Evolutionary conservation across 352 stramenopile species (phyloP).

Genomic region (Saprolegnia parasitica): DNA sequence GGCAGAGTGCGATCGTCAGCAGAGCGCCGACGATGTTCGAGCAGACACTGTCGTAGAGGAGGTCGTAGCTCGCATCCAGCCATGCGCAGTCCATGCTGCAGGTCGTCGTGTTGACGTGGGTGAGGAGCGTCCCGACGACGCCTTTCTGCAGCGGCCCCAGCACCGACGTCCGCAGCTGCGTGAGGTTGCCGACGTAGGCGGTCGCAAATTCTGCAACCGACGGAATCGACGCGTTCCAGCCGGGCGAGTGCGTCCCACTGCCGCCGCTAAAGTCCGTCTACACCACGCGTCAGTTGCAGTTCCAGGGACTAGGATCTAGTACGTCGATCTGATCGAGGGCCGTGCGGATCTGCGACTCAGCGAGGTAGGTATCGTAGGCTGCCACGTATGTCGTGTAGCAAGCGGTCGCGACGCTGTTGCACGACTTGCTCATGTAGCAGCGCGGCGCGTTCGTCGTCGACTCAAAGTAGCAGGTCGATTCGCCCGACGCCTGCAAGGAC

Average conservation of each 20-base stretch:
- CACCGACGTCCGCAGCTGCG: conserved; percentile 36
- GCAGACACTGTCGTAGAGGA: conserved; percentile 66
- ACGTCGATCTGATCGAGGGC: conserved; percentile 50
- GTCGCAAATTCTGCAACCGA: conserved; percentile 59
- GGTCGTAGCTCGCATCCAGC: conserved; percentile 73
- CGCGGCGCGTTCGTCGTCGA: conserved; percentile 38
- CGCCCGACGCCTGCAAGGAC: conserved; percentile 20
- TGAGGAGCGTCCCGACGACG: conserved; percentile 50
- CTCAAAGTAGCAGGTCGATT: background rate
- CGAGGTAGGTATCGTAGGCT: conserved; percentile 60
- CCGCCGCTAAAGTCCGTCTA: conserved; percentile 60
- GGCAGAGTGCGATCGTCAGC: conserved; percentile 68
- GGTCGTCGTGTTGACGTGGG: conserved; percentile 51
- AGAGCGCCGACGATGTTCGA: conserved; percentile 70
- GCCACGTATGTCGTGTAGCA: conserved; percentile 48
- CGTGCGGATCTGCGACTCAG: conserved; percentile 49
- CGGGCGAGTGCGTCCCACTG: conserved; percentile 41
- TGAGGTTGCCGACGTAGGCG: conserved; percentile 48
- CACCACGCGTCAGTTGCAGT: conserved; percentile 3
- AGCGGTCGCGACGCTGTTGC: conserved; percentile 23
- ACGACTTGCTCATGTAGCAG: conserved; percentile 62
- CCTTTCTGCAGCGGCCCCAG: conserved; percentile 45
- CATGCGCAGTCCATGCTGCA: conserved; percentile 75
- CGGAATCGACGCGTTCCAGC: conserved; percentile 51
- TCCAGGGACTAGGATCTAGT: background rate